Evolutionary conservation across 2,329 filamentous ascomycete species (phyloP), one percentile per base, ranked within the genome.

Genomic region (Nemania serpens): DNA sequence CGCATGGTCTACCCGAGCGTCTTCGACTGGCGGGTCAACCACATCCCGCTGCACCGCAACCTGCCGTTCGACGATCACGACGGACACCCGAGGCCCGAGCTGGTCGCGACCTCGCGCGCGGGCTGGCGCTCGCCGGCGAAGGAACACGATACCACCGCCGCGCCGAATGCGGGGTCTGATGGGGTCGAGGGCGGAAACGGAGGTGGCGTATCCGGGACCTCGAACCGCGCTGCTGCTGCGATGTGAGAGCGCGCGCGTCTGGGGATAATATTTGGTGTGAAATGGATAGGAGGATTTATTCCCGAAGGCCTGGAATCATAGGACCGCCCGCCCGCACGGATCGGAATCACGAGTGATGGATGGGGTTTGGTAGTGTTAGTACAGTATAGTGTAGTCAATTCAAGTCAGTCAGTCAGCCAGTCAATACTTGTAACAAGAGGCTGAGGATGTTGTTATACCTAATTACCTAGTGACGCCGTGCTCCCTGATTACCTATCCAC

Each of bases 1-100:
- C 79, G 89, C 22, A 86, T 87, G 78, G 82, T 85, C 1, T 91
- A 89, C 66, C 87, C 88, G 0, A 81, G 83, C 1, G 76, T 91
- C 29, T 91, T 87, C 84, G 87, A 91, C 72, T 90, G 86, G 80
- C 77, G 88, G 11, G 87, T 76, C 66, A 86, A 86, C 59, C 89
- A 91, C 69, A 84, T 91, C 25, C 88, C 88, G 1, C 79, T 91
- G 52, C 74, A 75, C 62, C 73, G 76, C 2, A 62, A 54, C 34
- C 20, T 50, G 22, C 55, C 62, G 6, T 63, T 65, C 3, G 25
- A 29, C 25, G n/a, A n/a, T n/a, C n/a, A n/a, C n/a, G 52, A 63
- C 17, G 51, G 49, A 12, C 34, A 33, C 29, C 17, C 54, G 9
- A 63, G 56, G 18, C 46, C 42, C 2, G 63, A 63, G 15, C 25